These are phyloP conservation scores for Clitocybe nebularis DNA, from an alignment of 1,284 basidiomycete species.

Conservation along the genomic window DNA sequence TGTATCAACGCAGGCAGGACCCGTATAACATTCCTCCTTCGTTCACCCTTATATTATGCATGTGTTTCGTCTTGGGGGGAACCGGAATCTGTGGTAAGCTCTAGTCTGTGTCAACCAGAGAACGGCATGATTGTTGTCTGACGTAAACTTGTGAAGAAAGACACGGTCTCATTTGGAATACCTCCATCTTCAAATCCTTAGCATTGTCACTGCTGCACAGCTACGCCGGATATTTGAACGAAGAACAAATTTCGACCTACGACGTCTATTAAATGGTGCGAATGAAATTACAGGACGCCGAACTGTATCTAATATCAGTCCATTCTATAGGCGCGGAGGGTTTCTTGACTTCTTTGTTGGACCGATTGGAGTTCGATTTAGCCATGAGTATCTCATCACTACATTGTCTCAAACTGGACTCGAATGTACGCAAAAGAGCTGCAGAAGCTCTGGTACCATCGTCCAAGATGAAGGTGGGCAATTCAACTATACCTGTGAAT, in stretches of 20 bases:
- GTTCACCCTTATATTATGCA: conserved; percentile 87
- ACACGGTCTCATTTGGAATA: conserved; percentile 92
- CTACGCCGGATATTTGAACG: conserved; percentile 83
- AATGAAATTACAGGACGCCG: too few relatives aligned
- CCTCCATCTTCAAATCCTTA: conserved; percentile 88
- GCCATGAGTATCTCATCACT: conserved; percentile 79
- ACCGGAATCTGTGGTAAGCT: conserved; percentile 86
- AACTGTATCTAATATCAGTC: neutral
- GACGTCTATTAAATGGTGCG: conserved; percentile 79
- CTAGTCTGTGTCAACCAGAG: too few relatives aligned
- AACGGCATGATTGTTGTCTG: conserved; percentile 2
- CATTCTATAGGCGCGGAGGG: conserved; percentile 67
- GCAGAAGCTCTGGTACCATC: conserved; percentile 77
- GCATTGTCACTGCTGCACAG: conserved; percentile 84
- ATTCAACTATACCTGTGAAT: neutral
- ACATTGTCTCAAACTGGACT: conserved; percentile 76
- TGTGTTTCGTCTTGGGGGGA: conserved; percentile 91
- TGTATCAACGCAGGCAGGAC: conserved; percentile 73
- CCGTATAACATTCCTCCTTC: conserved; percentile 82
- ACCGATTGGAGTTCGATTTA: conserved; percentile 72
- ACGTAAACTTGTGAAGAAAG: conserved; percentile 58
- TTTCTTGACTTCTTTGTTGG: conserved; percentile 71
- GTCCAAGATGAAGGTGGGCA: conserved; percentile 71
- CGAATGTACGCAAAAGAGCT: conserved; percentile 61
- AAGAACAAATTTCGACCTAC: conserved; percentile 88